Evolutionary conservation across 1,139 yeast genomes (phyloP).

Genomic region (Diutina ranongensis): DNA sequence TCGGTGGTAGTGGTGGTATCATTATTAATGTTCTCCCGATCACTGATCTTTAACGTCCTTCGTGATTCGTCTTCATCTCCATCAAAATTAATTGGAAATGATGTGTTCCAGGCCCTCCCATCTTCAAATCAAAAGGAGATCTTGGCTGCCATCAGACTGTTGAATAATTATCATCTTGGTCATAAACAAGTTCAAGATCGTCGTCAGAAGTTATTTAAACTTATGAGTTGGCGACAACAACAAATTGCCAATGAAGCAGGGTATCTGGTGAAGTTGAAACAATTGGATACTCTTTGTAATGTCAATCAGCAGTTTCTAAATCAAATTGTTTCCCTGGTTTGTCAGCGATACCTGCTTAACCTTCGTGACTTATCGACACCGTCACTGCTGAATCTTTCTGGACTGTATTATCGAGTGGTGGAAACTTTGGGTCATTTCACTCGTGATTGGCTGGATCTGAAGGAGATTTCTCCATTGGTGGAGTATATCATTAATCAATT

Average conservation of each 20-base stretch:
- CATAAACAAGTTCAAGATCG: slow-evolving; percentile 34
- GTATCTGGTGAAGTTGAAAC: slow-evolving; percentile 39
- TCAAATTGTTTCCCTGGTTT: slow-evolving; percentile 31
- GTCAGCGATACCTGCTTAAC: slow-evolving; percentile 27
- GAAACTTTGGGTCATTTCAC: slow-evolving; percentile 66
- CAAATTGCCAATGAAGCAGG: slow-evolving; percentile 40
- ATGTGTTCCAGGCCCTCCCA: slow-evolving; percentile 7
- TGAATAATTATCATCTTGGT: slow-evolving; percentile 33
- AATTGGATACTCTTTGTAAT: slow-evolving; percentile 31
- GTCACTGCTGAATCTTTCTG: slow-evolving; percentile 9
- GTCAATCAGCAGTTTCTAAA: slow-evolving; percentile 35
- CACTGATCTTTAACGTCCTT: neutral
- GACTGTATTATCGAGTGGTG: slow-evolving; percentile 42
- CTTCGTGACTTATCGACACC: slow-evolving; percentile 25
- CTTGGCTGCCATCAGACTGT: slow-evolving; percentile 38
- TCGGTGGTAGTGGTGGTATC: slow-evolving; percentile 18
- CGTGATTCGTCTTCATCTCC: neutral
- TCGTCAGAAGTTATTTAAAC: slow-evolving; percentile 31
- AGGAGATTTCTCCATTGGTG: slow-evolving; percentile 42
- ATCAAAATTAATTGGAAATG: neutral
- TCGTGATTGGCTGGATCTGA: slow-evolving; percentile 53
- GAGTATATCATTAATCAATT: slow-evolving; percentile 32
- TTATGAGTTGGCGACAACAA: slow-evolving; percentile 47
- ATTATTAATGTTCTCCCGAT: slow-evolving; percentile 22
- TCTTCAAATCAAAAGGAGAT: slow-evolving; percentile 18